Evolutionary conservation across 768 basidiomycete genomes (phyloP), one percentile per base, ranked within the genome.

Genomic region (Obba rivulosa): DNA sequence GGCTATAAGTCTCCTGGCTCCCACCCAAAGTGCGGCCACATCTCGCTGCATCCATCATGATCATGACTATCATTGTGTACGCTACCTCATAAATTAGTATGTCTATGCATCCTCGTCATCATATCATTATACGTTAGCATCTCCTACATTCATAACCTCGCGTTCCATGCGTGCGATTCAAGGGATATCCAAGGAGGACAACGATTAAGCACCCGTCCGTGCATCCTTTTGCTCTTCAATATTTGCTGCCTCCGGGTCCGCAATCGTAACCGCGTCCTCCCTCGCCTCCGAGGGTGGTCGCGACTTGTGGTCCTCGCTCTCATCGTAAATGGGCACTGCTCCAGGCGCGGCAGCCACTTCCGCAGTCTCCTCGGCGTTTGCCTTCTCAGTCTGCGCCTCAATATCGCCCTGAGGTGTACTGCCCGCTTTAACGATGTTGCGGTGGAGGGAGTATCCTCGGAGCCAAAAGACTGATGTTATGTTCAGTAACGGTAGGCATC

Each of bases 381-480:
- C n/a, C 52, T 10, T 44, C 38, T 39, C 52, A 44, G 18, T 34
- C 44, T 31, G 42, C 47, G 55, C 50, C 34, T 61, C 65, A 35
- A 57, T 54, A 28, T 62, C 62, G 14, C 57, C 62, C 49, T 65
- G 61, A 8, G 59, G 62, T 41, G 65, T 63, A 49, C 62, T 54
- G 14, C 54, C 61, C 8, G 65, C 67, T 20, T 63, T 70, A 16
- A 80, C 69, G 23, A 74, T 65, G 35, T 67, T 70, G 2, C 83
- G 74, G 41, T 77, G 64, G 20, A 87, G 66, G 24, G 80, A 73
- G 63, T 88, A 87, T 22, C 70, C 69, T 43, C 79, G 72, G 21
- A 88, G 48, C 54, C 83, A 75, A 23, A 85, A 54, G 16, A 76
- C 80, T 83, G 57, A 23, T 34, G 34, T 9, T 9, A 35, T 14